Conservation (phyloP, 208 protist species). For the Trypanosomatidae sp. region DNA sequence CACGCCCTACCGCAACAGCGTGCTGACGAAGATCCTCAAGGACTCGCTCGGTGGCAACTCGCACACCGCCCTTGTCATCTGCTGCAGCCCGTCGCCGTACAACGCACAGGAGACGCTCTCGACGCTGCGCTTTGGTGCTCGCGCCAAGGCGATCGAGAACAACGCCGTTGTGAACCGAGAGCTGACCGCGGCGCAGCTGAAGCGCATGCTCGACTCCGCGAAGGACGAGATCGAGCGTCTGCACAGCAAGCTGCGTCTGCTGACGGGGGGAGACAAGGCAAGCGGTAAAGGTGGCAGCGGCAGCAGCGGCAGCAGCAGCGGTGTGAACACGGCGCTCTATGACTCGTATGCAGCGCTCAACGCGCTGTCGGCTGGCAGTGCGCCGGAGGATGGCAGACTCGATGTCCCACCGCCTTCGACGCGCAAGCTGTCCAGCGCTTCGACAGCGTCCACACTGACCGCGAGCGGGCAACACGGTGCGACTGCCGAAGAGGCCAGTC, state of each 20-base stretch:
- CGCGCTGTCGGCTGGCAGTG: too few species aligned
- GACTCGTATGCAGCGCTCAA: too few species aligned
- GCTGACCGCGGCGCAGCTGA: conserved; percentile 72
- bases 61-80: conserved; percentile 86
- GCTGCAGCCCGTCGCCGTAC: conserved; percentile 75
- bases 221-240: conserved; percentile 65
- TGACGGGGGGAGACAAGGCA: too few species aligned
- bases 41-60: conserved; percentile 91
- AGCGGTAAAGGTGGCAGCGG: too few species aligned
- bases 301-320: neutral
- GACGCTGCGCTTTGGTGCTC: conserved; percentile 83
- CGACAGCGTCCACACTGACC: too few species aligned
- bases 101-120: conserved; percentile 90
- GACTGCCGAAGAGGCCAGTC: neutral
- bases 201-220: conserved; percentile 66
- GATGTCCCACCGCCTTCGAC: conserved; percentile 1
- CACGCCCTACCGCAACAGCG: conserved; percentile 89
- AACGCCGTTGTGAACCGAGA: conserved; percentile 78
- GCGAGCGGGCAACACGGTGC: too few species aligned
- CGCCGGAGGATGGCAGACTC: too few species aligned
- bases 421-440: conserved; percentile 19
- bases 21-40: conserved; percentile 87
- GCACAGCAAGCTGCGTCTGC: conserved; percentile 25
- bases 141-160: conserved; percentile 88
- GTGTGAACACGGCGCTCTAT: neutral